A percentile compares a stretch with the other conserved stretches of the same genome.
Conservation (phyloP, 176 grass and related monocot species). For the Rhynchospora tenuis region DNA sequence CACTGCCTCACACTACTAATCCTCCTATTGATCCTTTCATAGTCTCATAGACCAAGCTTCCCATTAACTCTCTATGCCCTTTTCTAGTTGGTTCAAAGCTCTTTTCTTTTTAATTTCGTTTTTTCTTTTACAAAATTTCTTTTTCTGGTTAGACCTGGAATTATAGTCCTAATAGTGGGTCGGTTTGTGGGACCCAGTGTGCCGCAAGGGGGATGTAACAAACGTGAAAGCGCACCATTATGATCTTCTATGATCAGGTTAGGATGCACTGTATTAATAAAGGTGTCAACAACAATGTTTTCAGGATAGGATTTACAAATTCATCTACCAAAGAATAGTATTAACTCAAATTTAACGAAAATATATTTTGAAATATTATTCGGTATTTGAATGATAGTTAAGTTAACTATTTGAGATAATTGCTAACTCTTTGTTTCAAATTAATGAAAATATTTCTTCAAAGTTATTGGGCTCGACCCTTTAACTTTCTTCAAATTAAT, state of each 20-base stretch:
- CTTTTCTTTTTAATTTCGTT: background rate
- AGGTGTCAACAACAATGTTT: too few species aligned
- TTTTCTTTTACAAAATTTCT: background rate
- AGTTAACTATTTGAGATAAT: too few species aligned
- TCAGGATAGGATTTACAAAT: too few species aligned
- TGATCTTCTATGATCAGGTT: background rate
- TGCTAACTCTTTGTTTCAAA: too few species aligned
- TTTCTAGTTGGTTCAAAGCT: background rate
- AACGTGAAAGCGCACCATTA: background rate
- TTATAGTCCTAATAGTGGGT: background rate
- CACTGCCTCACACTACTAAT: background rate
- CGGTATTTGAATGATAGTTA: too few species aligned
- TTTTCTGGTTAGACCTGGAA: background rate
- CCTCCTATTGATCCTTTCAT: background rate
- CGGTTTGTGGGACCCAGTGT: conserved; percentile 12
- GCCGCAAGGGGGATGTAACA: conserved; percentile 6
- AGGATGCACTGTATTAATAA: too few species aligned
- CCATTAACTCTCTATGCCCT: background rate
- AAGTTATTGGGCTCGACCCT: too few species aligned
- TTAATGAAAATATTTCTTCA: too few species aligned
- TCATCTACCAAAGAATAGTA: too few species aligned
- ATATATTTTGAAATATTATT: too few species aligned
- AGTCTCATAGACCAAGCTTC: background rate
- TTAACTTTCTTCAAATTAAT: too few species aligned
- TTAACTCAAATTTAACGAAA: too few species aligned